Evolutionary conservation across 2,329 filamentous ascomycete genomes (phyloP).

Genomic region (Tolypocladium tundrense): DNA sequence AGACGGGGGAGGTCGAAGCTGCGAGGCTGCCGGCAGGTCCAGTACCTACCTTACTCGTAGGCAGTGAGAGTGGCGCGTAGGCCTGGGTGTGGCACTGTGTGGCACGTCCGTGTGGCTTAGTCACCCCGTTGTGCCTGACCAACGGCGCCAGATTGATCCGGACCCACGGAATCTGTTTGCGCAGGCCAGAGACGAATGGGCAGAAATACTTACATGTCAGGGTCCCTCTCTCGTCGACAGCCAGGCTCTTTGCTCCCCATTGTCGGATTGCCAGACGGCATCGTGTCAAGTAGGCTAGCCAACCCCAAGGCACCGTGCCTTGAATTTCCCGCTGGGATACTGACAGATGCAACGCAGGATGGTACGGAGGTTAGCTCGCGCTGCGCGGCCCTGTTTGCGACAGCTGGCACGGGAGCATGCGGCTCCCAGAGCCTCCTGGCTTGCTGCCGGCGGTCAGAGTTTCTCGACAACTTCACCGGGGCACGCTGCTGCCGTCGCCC

Average conservation of each 20-base stretch:
- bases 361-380: conserved; percentile 7
- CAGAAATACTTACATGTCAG: not conserved
- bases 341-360: conserved; percentile 6
- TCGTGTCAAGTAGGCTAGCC: not conserved
- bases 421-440: conserved; percentile 7
- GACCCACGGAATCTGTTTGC: not conserved
- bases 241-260: not conserved
- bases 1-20: not conserved
- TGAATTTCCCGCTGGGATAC: not conserved
- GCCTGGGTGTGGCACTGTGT: not conserved
- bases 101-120: not conserved
- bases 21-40: not conserved
- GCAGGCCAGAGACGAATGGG: not conserved
- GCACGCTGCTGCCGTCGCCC: conserved; percentile 14
- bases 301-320: not conserved
- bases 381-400: conserved; percentile 11
- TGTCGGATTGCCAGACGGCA: not conserved
- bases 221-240: not conserved
- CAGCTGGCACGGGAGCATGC: conserved; percentile 4
- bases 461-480: conserved; percentile 15
- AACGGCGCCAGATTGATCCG: not conserved
- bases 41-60: conserved; percentile 4
- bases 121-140: not conserved
- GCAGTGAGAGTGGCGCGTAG: conserved; percentile 14
- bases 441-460: conserved; percentile 8